Conservation (phyloP, 176 grass and related monocot genomes). For the Thinopyrum elongatum region DNA sequence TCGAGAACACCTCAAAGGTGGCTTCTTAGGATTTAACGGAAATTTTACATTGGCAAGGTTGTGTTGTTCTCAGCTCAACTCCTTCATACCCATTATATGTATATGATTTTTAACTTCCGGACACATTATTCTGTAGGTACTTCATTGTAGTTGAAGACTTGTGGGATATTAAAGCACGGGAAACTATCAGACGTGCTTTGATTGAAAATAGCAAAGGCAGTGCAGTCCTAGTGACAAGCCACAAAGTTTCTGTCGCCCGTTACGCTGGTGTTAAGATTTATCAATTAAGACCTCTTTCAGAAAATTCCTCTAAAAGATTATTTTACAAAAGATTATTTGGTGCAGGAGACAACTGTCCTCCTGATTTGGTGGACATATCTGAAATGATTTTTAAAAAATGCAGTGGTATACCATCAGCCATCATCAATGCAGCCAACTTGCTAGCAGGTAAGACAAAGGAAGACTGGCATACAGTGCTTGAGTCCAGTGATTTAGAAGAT, state of each 20-base stretch:
- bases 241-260: background rate
- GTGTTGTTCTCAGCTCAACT: too few species aligned
- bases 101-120: background rate
- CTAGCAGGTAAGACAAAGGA: background rate
- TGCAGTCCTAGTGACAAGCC: background rate
- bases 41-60: too few species aligned
- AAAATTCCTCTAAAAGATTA: too few species aligned
- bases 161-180: background rate
- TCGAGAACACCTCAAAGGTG: too few species aligned
- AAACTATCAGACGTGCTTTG: background rate
- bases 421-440: too few species aligned
- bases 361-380: background rate
- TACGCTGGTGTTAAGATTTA: background rate
- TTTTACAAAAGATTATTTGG: background rate
- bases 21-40: too few species aligned
- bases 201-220: background rate
- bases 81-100: too few species aligned
- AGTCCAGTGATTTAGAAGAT: too few species aligned
- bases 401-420: background rate
- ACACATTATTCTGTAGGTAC: background rate
- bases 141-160: background rate
- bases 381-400: background rate
- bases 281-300: background rate
- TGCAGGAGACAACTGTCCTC: background rate
- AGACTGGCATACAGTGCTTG: background rate